phyloP scores from a whole-genome alignment of 2,329 filamentous ascomycete species.

The Aspergillus terreus region DNA sequence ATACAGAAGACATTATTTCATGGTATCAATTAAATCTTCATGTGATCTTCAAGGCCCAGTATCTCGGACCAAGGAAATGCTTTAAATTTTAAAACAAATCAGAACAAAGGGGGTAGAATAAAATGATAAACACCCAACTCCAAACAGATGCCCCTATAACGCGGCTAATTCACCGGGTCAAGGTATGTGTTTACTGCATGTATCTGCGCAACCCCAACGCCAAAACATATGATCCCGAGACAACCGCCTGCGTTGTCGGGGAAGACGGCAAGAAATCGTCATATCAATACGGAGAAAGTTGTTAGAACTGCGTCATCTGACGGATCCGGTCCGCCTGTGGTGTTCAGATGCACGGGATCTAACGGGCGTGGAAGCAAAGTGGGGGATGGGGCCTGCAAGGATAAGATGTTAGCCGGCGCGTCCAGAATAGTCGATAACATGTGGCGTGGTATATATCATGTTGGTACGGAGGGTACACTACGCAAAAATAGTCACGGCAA shows the following conservation, averaged over 20 bases:
- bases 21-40: too few species aligned
- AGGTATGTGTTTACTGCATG: not conserved
- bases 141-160: not conserved
- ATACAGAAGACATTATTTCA: too few species aligned
- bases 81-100: not conserved
- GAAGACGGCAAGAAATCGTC: not conserved
- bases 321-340: not conserved
- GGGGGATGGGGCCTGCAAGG: constrained; percentile 33
- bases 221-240: not conserved
- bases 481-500: not conserved
- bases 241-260: not conserved
- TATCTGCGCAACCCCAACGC: not conserved
- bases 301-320: not conserved
- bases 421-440: too few species aligned
- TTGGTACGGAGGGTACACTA: too few species aligned
- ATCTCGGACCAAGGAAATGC: too few species aligned
- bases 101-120: not conserved
- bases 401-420: constrained; percentile 1
- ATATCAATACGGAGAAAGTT: not conserved
- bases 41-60: too few species aligned
- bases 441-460: too few species aligned
- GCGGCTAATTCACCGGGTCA: not conserved
- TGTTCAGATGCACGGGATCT: constrained; percentile 6
- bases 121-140: not conserved
- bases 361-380: constrained; percentile 42